These are phyloP conservation scores for Strobilomyces dryophilus DNA, from an alignment of 768 basidiomycete genomes.

Conservation along the genomic window DNA sequence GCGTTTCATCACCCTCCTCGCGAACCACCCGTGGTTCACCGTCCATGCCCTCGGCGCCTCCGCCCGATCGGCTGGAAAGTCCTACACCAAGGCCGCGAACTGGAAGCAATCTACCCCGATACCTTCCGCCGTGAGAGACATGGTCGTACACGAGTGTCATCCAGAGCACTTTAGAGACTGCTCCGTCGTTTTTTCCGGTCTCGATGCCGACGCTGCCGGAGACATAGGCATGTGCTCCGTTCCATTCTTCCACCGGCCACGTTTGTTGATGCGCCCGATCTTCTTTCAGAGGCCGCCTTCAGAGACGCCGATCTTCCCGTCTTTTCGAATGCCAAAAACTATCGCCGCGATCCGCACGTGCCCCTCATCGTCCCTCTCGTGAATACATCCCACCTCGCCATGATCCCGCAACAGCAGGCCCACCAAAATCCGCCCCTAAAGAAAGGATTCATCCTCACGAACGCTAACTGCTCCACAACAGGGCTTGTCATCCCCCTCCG, in stretches of 20 bases:
- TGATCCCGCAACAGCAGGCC: slow-evolving; percentile 78
- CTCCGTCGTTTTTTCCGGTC: slow-evolving; percentile 87
- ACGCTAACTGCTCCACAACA: slow-evolving; percentile 98
- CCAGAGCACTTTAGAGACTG: slow-evolving; percentile 78
- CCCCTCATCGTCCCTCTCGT: slow-evolving; percentile 97
- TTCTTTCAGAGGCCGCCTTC: slow-evolving; percentile 64
- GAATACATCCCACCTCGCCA: slow-evolving; percentile 80
- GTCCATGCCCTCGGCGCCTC: slow-evolving; percentile 89
- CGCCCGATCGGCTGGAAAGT: slow-evolving; percentile 78
- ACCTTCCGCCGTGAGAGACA: slow-evolving; percentile 54
- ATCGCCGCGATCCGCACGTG: slow-evolving; percentile 84
- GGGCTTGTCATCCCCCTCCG: slow-evolving; percentile 88
- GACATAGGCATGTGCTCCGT: slow-evolving; percentile 68
- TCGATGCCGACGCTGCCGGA: slow-evolving; percentile 92
- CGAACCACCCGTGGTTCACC: slow-evolving; percentile 85
- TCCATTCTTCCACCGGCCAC: neutral
- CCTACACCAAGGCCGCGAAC: slow-evolving; percentile 64
- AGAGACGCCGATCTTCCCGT: slow-evolving; percentile 83
- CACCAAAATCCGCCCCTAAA: slow-evolving; percentile 63
- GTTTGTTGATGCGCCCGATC: neutral
- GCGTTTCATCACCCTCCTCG: slow-evolving; percentile 86
- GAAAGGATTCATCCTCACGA: slow-evolving; percentile 94
- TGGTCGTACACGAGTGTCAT: slow-evolving; percentile 67
- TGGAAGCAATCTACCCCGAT: slow-evolving; percentile 90
- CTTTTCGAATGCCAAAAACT: slow-evolving; percentile 98